Evolutionary conservation across 805 yeast species (phyloP).

Genomic region (Myxozyma nipponensis): DNA sequence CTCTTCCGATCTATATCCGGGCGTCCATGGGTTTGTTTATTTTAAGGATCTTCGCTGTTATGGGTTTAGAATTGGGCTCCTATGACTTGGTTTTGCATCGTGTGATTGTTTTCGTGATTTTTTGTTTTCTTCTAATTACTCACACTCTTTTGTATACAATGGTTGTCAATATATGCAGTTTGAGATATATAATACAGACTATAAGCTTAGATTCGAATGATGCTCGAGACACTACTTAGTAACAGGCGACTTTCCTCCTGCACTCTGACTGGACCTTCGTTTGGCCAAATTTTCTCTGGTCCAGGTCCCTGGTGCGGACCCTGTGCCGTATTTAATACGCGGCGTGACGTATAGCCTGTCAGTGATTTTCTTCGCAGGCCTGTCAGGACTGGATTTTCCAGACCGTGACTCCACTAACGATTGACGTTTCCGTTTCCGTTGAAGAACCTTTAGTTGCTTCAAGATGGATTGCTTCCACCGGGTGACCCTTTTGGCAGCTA

Average conservation of each 20-base stretch:
- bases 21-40: not conserved
- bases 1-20: too few relatives aligned
- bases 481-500: too few relatives aligned
- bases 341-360: not conserved
- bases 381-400: not conserved
- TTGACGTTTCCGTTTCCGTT: too few relatives aligned
- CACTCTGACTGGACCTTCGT: not conserved
- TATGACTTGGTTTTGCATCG: not conserved
- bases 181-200: not conserved
- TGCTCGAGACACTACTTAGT: too few relatives aligned
- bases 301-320: not conserved
- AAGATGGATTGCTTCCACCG: too few relatives aligned
- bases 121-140: not conserved
- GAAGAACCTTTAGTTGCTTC: too few relatives aligned
- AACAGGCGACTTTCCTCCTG: too few relatives aligned
- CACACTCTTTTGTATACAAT: not conserved
- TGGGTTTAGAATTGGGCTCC: not conserved
- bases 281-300: not conserved
- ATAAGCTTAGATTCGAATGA: too few relatives aligned
- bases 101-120: not conserved
- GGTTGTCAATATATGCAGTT: too few relatives aligned
- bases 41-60: not conserved
- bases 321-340: not conserved
- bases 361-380: not conserved
- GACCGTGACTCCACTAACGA: not conserved